A percentile compares a stretch with the other conserved stretches of the same genome.
Conservation (phyloP, 495 filamentous ascomycete species). For the Neurospora terricola region DNA sequence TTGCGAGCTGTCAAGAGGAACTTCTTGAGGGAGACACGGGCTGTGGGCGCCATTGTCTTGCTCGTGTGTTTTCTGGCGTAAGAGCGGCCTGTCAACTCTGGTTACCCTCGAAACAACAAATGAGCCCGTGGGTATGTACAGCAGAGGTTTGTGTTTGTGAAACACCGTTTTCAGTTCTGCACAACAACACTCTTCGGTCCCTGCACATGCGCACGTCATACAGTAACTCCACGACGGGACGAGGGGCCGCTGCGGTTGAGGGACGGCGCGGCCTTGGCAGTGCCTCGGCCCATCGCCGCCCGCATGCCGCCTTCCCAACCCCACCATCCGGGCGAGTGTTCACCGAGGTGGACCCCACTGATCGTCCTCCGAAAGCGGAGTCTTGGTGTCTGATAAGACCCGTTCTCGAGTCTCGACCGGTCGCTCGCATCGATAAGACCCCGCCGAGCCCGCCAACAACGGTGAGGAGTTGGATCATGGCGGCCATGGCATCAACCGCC, state of each 20-base stretch:
- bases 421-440: neutral
- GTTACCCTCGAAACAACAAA: neutral
- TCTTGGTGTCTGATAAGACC: neutral
- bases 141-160: neutral
- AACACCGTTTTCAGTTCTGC: neutral
- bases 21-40: constrained; percentile 17
- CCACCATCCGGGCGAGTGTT: neutral
- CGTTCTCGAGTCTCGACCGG: neutral
- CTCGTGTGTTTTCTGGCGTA: neutral
- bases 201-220: neutral
- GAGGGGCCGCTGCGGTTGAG: neutral
- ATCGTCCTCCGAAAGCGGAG: neutral
- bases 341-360: neutral
- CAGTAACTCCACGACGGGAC: neutral
- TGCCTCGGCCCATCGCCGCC: neutral
- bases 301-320: neutral
- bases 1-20: constrained; percentile 33
- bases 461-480: neutral
- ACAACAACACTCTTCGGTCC: neutral
- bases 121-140: neutral
- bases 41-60: neutral
- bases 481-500: neutral
- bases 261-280: neutral
- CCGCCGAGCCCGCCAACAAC: neutral
- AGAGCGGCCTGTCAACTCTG: neutral